Evolutionary conservation across 768 basidiomycete species (phyloP).

Genomic region (Agaricus blazei): DNA sequence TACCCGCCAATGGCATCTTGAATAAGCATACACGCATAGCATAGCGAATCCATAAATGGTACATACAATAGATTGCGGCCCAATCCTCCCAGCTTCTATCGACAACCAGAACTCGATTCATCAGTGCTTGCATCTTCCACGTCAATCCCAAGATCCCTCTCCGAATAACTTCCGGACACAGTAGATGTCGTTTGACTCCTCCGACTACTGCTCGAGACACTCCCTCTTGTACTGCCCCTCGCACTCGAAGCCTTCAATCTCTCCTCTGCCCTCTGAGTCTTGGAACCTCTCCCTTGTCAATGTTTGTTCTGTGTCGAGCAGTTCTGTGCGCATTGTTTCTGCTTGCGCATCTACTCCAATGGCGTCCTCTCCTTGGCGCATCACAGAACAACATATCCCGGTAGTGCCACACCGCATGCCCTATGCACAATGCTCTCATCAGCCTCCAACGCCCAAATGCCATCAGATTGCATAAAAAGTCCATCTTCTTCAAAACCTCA

Average conservation of each 20-base stretch:
- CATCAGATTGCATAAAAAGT: conserved; percentile 56
- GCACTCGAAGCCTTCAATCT: conserved; percentile 10
- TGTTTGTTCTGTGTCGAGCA: conserved; percentile 25
- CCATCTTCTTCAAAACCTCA: conserved; percentile 57
- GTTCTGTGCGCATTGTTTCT: no score
- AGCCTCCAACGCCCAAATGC: conserved; percentile 59
- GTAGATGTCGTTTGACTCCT: not conserved
- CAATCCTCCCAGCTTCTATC: no score
- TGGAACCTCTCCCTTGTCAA: conserved; percentile 45
- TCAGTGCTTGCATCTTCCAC: conserved; percentile 3
- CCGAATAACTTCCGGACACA: not conserved
- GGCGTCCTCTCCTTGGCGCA: conserved; percentile 44
- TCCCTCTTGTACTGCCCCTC: conserved; percentile 17
- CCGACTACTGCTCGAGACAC: conserved; percentile 14
- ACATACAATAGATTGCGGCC: no score
- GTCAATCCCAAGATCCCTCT: conserved; percentile 4
- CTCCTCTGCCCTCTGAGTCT: conserved; percentile 38
- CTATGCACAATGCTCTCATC: conserved; percentile 40
- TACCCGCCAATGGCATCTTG: no score
- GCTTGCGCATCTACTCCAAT: conserved; percentile 31
- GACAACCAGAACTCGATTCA: not conserved
- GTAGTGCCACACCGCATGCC: conserved; percentile 46
- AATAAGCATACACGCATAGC: no score
- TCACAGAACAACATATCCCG: conserved; percentile 52
- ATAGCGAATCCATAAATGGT: no score